Base-by-base conservation (phyloP, 441 rosid genomes). In the Erodium texanum region DNA sequence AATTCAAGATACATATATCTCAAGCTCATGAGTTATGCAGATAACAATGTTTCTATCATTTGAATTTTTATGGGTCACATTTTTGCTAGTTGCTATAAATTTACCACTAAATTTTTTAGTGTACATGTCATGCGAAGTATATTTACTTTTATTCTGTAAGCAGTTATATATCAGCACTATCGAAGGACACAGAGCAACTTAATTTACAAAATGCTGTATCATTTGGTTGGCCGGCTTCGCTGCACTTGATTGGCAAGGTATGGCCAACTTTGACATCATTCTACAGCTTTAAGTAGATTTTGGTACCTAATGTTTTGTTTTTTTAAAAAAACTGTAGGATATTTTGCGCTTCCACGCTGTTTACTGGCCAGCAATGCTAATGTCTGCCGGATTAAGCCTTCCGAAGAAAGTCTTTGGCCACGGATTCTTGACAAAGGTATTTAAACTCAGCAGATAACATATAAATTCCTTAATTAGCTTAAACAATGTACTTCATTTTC, bases 291-390 rank as follows among this genome's bases (percentile, higher is more conserved):
- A 24, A 5, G 38, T 62, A 2, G 50, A 20, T 4, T 34, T 52
- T 24, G 16, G 62, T 23, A 12, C 64, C 62, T 65, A 29, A 50
- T 34, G 41, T 34, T 34, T 34, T 34, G 29, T 34, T 34, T 34
- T 6, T 34, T 10, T 34, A 34, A 34, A 34, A 27, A 34, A 34
- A 5, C n/a, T 83, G 82, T 77, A 93, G 98, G 98, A 93, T 73
- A 93, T 93, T 78, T 82, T 93, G 71, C 89, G 97, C n/a, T 93
- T 93, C 72, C 97, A 93, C 62, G 96, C 99, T 0, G 96, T 93
- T 75, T 93, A 93, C 74, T 93, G 99, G 97, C 99, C 99, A 36
- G 99, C 99, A 56, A 93, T 93, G 97, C 80, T 93, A 58, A 83
- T 91, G 89, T 89, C 96, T 79, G 99, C 97, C 76, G 96, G 93